Base-by-base conservation (phyloP, 768 basidiomycete species). In the Mycena galopus region DNA sequence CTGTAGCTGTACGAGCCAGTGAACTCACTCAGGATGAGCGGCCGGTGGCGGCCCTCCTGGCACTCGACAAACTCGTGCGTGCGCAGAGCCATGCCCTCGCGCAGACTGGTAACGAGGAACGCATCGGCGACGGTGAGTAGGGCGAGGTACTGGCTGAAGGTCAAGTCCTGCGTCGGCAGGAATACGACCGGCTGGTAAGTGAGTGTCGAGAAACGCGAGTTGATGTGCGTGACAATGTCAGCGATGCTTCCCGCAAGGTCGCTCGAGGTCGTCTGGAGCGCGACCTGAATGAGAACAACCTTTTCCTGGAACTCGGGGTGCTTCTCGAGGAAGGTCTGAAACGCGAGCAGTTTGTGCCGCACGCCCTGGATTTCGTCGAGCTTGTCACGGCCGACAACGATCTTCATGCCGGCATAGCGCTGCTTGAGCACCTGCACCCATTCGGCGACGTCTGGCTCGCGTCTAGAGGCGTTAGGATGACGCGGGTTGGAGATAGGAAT, bases 111-210 rank as follows among this genome's bases (percentile, higher is more conserved):
- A 25, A 95, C 92, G 74, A 96, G 84, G 82, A 96, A 96, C 47
- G 93, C 94, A 80, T 96, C 95, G 5, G 93, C 95, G 8, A 94
- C 91, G 14, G 87, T 94, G 69, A 96, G 82, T 42, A 96, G 83
- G 10, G 93, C 95, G 25, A 96, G 86, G 78, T 96, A 96, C 78
- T 96, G 94, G 75, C 88, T 90, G 79, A 96, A 96, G 23, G 93
- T 95, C 67, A 96, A 82, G 74, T 95, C 95, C 73, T 93, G 91
- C 0, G 93, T 95, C 78, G 95, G 93, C 59, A 96, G 82, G 83
- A 96, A 95, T 30, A 96, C 92, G 56, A 96, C 88, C 14, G 95
- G 95, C 76, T 95, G 95, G 79, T 95, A 96, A 0, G 95, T 96
- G 62, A 96, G 85, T 2, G 91, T 94, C 19, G 93, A 94, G 84